A percentile compares a stretch with the other conserved stretches of the same genome.
These are phyloP conservation scores for Exobasidium rhododendri DNA, from an alignment of 1,284 basidiomycete genomes.

Conservation along the genomic window DNA sequence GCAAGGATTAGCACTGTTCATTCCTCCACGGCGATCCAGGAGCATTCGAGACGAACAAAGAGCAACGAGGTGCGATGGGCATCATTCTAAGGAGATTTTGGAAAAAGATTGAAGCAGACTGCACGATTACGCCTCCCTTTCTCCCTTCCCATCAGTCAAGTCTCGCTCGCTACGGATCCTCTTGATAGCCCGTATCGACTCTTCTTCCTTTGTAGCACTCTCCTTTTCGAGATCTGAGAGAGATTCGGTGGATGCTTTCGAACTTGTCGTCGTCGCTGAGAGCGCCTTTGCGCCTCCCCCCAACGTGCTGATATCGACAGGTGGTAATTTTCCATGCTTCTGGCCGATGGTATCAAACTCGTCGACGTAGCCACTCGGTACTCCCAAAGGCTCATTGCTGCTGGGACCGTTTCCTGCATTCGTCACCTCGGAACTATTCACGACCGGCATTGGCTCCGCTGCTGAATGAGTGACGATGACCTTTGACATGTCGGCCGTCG, in stretches of 20 bases:
- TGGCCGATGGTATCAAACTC: conserved; percentile 23
- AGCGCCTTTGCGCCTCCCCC: conserved; percentile 11
- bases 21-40: too few relatives aligned
- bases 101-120: not conserved
- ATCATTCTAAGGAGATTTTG: not conserved
- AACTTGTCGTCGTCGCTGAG: conserved; percentile 1
- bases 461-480: not conserved
- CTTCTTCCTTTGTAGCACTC: not conserved
- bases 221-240: not conserved
- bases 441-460: not conserved
- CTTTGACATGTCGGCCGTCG: not conserved
- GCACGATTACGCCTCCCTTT: not conserved
- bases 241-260: not conserved
- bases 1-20: too few relatives aligned
- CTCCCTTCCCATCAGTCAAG: not conserved
- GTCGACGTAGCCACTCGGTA: conserved; percentile 26
- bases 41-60: too few relatives aligned
- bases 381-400: conserved; percentile 17
- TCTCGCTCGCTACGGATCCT: conserved; percentile 3
- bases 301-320: not conserved
- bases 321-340: conserved; percentile 3
- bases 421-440: not conserved
- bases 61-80: not conserved
- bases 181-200: not conserved
- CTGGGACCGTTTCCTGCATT: not conserved